Evolutionary conservation across 106 monocot genomes (phyloP), one percentile per base, ranked within the genome.

Genomic region (Iris macrosiphon): DNA sequence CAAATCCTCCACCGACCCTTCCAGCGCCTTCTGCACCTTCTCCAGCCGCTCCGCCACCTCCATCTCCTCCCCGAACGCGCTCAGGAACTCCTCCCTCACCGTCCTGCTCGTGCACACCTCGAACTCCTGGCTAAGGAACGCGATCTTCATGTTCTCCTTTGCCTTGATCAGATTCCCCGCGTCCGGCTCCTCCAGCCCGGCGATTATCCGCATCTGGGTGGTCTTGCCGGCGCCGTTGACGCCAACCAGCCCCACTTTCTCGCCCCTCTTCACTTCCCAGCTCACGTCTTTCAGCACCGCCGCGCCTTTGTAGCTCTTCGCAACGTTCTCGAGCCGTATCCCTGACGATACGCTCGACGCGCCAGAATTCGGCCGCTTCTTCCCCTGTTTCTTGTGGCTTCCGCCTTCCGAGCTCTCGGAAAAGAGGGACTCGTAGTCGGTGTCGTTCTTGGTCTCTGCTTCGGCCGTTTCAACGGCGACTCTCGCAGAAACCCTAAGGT

Each of bases 201-300:
- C 80, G 13, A 98, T 91, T 21, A 98, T 98, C 60, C 91, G 60
- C 60, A 98, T 38, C 68, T 98, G 98, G 11, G 98, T 98, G 9
- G 98, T 98, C 64, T 98, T 98, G 19, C 98, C 98, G 2, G 98
- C 98, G 2, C 98, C 98, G 35, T 98, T 98, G 15, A 98, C 90
- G 3, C 98, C 98, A 1, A 98, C 98, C 27, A 98, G 52, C 38
- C 98, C 98, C 11, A 98, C 98, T 25, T 87, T 98, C 65, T 98
- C 87, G 5, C 98, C 98, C 45, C 71, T 87, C 71, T 98, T 90
- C 62, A 98, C 98, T 71, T 87, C 98, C 98, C 98, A 99, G 55
- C 75, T 87, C 35, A 91, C 83, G 28, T 87, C 87, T 59, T 80
- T 87, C 62, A 91, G 45, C 63, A 99, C 72, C 13, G 87, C 83